phyloP scores from a whole-genome alignment of 805 yeast species.

The Hagleromyces aurorensis region DNA sequence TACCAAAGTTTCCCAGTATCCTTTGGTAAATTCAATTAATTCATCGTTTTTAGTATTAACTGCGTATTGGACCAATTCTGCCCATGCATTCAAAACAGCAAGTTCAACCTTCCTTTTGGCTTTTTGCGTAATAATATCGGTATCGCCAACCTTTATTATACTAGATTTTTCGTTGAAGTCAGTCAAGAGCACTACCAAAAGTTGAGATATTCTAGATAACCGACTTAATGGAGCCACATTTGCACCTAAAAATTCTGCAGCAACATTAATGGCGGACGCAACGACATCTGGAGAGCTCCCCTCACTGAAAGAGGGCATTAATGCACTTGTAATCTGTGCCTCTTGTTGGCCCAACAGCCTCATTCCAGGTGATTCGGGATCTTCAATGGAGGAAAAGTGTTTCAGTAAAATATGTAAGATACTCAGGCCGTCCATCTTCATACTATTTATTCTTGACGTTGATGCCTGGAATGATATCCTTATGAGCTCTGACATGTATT shows the following conservation, averaged over 20 bases:
- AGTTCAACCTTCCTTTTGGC: conserved; percentile 49
- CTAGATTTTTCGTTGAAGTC: conserved; percentile 33
- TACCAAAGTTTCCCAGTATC: conserved; percentile 51
- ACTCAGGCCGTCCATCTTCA: conserved; percentile 58
- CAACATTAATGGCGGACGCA: conserved; percentile 66
- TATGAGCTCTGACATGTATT: conserved; percentile 57
- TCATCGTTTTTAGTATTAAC: conserved; percentile 28
- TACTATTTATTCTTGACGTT: conserved; percentile 53
- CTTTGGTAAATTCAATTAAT: conserved; percentile 42
- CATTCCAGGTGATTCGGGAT: conserved; percentile 63
- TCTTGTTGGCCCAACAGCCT: conserved; percentile 84
- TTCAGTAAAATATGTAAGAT: conserved; percentile 57
- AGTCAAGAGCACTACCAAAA: conserved; percentile 60
- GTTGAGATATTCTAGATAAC: conserved; percentile 49
- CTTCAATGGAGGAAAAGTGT: conserved; percentile 52
- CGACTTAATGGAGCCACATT: conserved; percentile 43
- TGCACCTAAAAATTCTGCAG: conserved; percentile 68
- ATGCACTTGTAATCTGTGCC: conserved; percentile 86
- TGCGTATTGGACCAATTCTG: conserved; percentile 40
- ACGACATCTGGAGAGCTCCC: conserved; percentile 71
- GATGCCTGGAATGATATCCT: conserved; percentile 76
- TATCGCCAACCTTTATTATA: conserved; percentile 46
- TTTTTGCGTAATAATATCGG: conserved; percentile 38
- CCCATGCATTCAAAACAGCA: conserved; percentile 67
- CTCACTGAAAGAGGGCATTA: conserved; percentile 73